Percentiles rank a stretch among this genome's conserved stretches.
phyloP scores from a whole-genome alignment of 2,329 filamentous ascomycete genomes.

The Monosporascus ibericus region DNA sequence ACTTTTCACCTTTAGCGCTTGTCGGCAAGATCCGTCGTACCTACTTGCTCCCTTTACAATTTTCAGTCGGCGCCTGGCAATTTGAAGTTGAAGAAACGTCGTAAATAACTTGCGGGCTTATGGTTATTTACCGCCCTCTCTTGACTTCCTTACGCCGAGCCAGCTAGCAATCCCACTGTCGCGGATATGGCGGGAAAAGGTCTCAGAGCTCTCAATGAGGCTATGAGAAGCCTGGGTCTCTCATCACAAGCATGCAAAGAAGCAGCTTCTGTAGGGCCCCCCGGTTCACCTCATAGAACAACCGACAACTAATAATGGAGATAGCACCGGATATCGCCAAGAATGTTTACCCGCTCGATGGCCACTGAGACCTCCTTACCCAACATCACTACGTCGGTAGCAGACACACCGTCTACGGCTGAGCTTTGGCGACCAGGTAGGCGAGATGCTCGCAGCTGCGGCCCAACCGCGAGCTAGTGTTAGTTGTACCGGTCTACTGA shows the following conservation, averaged over 20 bases:
- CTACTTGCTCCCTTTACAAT: background rate
- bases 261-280: slow-evolving; percentile 21
- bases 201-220: slow-evolving; percentile 45
- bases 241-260: slow-evolving; percentile 37
- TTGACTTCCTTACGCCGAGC: background rate
- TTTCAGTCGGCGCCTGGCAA: background rate
- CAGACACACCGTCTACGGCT: slow-evolving; percentile 25
- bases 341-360: slow-evolving; percentile 46
- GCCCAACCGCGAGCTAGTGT: background rate
- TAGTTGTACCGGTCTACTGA: no score
- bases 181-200: slow-evolving; percentile 41
- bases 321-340: slow-evolving; percentile 21
- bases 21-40: background rate
- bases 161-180: slow-evolving; percentile 11
- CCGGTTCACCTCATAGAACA: background rate
- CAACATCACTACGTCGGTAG: slow-evolving; percentile 28
- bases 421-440: slow-evolving; percentile 40
- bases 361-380: slow-evolving; percentile 45
- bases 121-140: background rate
- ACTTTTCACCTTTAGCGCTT: background rate
- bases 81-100: background rate
- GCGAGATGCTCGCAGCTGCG: slow-evolving; percentile 3
- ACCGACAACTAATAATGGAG: slow-evolving; percentile 1
- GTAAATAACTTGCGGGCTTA: background rate
- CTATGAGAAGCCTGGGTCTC: slow-evolving; percentile 43